phyloP scores from a whole-genome alignment of 2,329 filamentous ascomycete species.

The Cordyceps farinosa region DNA sequence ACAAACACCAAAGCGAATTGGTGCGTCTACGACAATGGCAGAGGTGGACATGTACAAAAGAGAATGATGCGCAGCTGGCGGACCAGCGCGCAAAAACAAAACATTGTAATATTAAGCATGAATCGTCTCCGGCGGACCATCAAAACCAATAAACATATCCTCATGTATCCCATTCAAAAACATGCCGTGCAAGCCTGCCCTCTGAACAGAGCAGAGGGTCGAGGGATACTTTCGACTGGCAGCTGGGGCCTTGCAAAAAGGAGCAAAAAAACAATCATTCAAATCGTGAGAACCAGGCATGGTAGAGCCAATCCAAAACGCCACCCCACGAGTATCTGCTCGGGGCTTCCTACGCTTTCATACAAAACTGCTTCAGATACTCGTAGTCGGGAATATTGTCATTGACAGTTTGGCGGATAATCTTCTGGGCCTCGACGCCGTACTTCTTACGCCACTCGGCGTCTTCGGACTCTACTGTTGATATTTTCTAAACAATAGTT shows the following conservation, averaged over 20 bases:
- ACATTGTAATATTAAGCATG: constrained; percentile 14
- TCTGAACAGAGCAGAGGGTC: not conserved
- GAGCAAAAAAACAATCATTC: not conserved
- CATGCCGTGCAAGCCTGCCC: not conserved
- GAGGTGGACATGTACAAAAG: constrained; percentile 7
- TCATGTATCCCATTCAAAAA: not conserved
- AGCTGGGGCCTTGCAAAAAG: not conserved
- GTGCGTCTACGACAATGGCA: constrained; percentile 5
- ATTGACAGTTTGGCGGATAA: constrained; percentile 68
- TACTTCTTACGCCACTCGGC: constrained; percentile 71
- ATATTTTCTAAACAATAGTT: constrained; percentile 47
- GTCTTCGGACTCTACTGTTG: constrained; percentile 64
- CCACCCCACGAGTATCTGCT: not conserved
- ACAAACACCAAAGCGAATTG: not conserved
- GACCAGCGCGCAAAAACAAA: constrained; percentile 13
- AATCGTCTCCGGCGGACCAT: not conserved
- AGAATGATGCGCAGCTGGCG: constrained; percentile 6
- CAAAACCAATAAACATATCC: not conserved
- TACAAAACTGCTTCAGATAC: constrained; percentile 70
- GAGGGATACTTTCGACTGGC: not conserved
- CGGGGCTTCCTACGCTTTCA: not conserved
- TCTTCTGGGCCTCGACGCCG: constrained; percentile 64
- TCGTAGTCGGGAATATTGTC: constrained; percentile 73
- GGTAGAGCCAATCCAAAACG: not conserved
- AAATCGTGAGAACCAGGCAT: constrained; percentile 5